phyloP scores from a whole-genome alignment of 208 protist genomes.

The Crithidia fasciculata region DNA sequence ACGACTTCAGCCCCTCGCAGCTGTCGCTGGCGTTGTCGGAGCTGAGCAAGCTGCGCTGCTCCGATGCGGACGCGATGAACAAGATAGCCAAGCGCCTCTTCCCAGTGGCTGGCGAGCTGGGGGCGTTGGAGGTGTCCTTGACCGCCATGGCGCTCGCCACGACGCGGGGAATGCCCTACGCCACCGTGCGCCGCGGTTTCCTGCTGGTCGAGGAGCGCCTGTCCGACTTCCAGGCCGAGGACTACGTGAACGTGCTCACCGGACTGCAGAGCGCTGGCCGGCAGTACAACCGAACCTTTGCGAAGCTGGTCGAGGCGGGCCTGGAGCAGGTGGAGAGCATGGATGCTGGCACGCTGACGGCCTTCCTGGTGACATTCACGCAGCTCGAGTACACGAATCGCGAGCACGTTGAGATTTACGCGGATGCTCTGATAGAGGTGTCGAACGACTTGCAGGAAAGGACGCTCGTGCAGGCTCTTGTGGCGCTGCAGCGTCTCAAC shows the following conservation, averaged over 20 bases:
- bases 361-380: conserved; percentile 73
- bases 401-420: conserved; percentile 88
- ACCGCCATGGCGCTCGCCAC: conserved; percentile 45
- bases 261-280: conserved; percentile 40
- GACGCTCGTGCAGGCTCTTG: conserved; percentile 76
- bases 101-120: conserved; percentile 57
- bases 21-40: conserved; percentile 62
- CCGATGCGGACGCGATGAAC: conserved; percentile 62
- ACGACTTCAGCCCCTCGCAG: conserved; percentile 79
- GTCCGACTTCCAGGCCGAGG: conserved; percentile 75
- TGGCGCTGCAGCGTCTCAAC: conserved; percentile 69
- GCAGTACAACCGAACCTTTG: conserved; percentile 66
- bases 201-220: conserved; percentile 51
- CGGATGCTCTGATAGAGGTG: conserved; percentile 82
- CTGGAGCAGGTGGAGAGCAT: conserved; percentile 83
- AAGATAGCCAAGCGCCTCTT: conserved; percentile 64
- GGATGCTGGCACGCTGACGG: conserved; percentile 72
- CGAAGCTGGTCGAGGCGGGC: conserved; percentile 62
- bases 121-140: conserved; percentile 64
- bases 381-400: conserved; percentile 64
- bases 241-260: conserved; percentile 69
- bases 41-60: conserved; percentile 68
- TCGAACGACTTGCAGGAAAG: conserved; percentile 64
- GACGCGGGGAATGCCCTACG: conserved; percentile 61
- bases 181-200: conserved; percentile 52